Conservation (phyloP, 2,329 filamentous ascomycete genomes). For the Colletotrichum sp. region DNA sequence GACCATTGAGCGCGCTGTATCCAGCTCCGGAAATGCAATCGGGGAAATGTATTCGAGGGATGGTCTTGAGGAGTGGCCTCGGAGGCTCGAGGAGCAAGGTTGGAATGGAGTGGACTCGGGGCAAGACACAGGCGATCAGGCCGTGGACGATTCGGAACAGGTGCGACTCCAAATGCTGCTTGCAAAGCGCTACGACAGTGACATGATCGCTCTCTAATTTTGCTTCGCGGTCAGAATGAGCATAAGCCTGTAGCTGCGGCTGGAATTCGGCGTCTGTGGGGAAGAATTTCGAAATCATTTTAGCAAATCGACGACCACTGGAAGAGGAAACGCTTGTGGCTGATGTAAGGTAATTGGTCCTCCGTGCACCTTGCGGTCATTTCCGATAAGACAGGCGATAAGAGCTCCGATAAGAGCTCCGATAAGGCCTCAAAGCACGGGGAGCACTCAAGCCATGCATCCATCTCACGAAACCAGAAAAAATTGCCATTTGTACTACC, state of each 20-base stretch:
- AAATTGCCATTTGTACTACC: neutral
- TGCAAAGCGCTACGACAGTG: neutral
- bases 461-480: neutral
- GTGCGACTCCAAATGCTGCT: neutral
- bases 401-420: neutral
- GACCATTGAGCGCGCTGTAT: neutral
- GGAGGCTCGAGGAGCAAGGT: neutral
- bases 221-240: neutral
- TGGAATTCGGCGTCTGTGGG: neutral
- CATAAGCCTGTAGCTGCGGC: neutral
- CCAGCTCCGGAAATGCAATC: neutral
- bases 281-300: neutral
- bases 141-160: neutral
- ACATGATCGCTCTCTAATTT: neutral
- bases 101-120: neutral
- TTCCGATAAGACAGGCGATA: neutral
- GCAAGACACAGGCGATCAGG: neutral
- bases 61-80: neutral
- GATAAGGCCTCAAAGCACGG: neutral
- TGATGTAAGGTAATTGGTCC: neutral
- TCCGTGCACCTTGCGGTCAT: neutral
- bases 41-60: neutral
- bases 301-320: neutral
- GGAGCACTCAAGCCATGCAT: neutral
- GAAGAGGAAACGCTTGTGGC: neutral